phyloP scores from a whole-genome alignment of 2,329 filamentous ascomycete genomes.

The Graphilbum sp. region DNA sequence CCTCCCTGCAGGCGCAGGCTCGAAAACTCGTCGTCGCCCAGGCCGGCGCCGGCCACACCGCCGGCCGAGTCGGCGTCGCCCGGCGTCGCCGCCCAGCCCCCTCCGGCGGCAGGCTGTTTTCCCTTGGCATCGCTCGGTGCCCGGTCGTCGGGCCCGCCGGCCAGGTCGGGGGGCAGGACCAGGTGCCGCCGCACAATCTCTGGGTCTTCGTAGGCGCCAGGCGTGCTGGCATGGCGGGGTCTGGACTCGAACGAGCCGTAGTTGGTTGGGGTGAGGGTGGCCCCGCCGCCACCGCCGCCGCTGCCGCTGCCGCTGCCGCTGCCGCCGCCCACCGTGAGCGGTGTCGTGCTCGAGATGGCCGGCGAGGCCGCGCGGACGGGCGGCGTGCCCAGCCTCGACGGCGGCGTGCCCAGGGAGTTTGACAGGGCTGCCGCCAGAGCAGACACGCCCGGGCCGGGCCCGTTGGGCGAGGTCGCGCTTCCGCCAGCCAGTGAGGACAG shows the following conservation, averaged over 20 bases:
- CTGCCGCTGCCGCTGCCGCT: no score
- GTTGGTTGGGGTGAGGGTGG: constrained; percentile 45
- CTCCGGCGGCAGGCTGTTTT: constrained; percentile 25
- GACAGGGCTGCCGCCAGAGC: constrained; percentile 79
- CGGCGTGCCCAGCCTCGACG: constrained; percentile 53
- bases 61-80: constrained; percentile 4
- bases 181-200: constrained; percentile 84
- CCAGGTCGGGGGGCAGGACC: constrained; percentile 47
- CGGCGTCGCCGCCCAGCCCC: not conserved
- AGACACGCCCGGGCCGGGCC: constrained; percentile 67
- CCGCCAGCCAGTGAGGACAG: constrained; percentile 50
- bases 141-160: constrained; percentile 32
- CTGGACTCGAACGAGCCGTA: constrained; percentile 77
- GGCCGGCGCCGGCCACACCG: constrained; percentile 1
- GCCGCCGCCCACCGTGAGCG: no score
- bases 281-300: constrained; percentile 14
- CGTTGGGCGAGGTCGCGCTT: constrained; percentile 44
- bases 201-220: constrained; percentile 64
- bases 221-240: constrained; percentile 30
- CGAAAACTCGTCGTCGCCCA: constrained; percentile 69
- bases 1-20: constrained; percentile 86
- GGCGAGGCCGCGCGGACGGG: constrained; percentile 44
- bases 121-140: constrained; percentile 31
- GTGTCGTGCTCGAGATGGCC: constrained; percentile 4
- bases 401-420: constrained; percentile 52